A percentile compares a stretch with the other conserved stretches of the same genome.
Conservation (phyloP, 2,329 filamentous ascomycete species). For the Penicillium digitatum region DNA sequence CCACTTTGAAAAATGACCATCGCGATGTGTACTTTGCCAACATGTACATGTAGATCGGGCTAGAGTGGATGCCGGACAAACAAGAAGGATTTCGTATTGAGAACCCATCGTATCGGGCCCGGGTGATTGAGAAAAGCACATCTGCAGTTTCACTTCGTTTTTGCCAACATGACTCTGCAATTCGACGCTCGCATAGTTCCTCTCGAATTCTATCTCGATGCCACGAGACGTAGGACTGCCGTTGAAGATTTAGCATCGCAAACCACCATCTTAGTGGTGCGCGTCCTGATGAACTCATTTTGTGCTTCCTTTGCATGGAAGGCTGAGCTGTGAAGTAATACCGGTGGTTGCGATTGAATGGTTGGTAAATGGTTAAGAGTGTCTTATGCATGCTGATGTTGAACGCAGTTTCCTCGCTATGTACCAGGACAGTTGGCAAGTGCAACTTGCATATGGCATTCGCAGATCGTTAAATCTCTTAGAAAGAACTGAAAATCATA, state of each 20-base stretch:
- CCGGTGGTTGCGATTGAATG: neutral
- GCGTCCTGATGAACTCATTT: neutral
- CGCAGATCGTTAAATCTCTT: no score
- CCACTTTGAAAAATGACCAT: slow-evolving; percentile 42
- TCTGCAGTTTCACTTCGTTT: slow-evolving; percentile 47
- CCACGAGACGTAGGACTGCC: slow-evolving; percentile 36
- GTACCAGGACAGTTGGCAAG: neutral
- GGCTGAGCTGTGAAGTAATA: neutral
- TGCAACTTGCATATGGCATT: neutral
- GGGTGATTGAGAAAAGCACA: slow-evolving; percentile 43
- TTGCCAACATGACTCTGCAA: slow-evolving; percentile 28
- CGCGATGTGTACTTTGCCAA: slow-evolving; percentile 44
- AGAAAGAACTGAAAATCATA: no score
- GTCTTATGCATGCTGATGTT: no score
- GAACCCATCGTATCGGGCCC: slow-evolving; percentile 41
- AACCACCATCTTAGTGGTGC: neutral
- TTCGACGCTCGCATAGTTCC: slow-evolving; percentile 38
- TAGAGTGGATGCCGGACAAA: slow-evolving; percentile 20
- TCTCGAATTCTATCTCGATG: slow-evolving; percentile 41
- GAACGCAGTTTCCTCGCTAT: neutral
- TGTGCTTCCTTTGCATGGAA: neutral
- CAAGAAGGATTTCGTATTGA: slow-evolving; percentile 29
- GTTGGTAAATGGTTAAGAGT: neutral
- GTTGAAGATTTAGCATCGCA: slow-evolving; percentile 30
- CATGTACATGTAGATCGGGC: slow-evolving; percentile 41